Conservation (phyloP, 345 rosid species). For the Arabidopsis arenosa region DNA sequence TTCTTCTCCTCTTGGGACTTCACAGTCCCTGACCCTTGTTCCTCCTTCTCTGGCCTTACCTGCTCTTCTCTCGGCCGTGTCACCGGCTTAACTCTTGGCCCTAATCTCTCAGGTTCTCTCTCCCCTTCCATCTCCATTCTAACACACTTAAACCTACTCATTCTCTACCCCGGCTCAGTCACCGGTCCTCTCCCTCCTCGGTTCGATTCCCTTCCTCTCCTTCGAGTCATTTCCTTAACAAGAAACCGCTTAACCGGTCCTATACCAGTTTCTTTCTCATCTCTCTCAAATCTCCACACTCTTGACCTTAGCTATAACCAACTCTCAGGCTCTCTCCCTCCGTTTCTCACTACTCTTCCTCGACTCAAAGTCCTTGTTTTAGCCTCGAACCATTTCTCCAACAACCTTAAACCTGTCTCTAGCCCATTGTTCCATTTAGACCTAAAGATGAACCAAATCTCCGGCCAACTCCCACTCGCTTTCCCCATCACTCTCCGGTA, state of each 20-base stretch:
- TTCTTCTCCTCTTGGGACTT: slow-evolving; percentile 77
- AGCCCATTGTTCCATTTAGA: slow-evolving; percentile 72
- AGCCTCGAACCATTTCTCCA: slow-evolving; percentile 57
- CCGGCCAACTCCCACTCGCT: slow-evolving; percentile 56
- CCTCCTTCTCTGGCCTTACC: slow-evolving; percentile 66
- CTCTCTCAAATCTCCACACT: slow-evolving; percentile 64
- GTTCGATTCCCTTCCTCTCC: slow-evolving; percentile 57
- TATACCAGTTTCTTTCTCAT: slow-evolving; percentile 62
- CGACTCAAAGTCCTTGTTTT: slow-evolving; percentile 61
- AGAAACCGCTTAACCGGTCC: slow-evolving; percentile 80
- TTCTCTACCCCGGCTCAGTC: slow-evolving; percentile 78
- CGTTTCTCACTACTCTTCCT: slow-evolving; percentile 49
- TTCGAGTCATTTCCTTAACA: slow-evolving; percentile 73
- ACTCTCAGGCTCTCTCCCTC: slow-evolving; percentile 67
- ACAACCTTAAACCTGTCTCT: slow-evolving; percentile 46
- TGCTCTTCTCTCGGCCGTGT: slow-evolving; percentile 55
- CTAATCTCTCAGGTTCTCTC: slow-evolving; percentile 77
- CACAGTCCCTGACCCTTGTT: slow-evolving; percentile 61
- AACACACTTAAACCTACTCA: slow-evolving; percentile 65
- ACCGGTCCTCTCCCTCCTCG: slow-evolving; percentile 82
- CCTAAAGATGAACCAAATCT: slow-evolving; percentile 58
- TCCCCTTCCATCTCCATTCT: slow-evolving; percentile 67
- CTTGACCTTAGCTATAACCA: slow-evolving; percentile 81
- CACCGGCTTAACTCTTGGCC: slow-evolving; percentile 61
- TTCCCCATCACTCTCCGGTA: slow-evolving; percentile 75